These are phyloP conservation scores for Alternaria metachromatica DNA, from an alignment of 2,329 filamentous ascomycete species.

Conservation along the genomic window DNA sequence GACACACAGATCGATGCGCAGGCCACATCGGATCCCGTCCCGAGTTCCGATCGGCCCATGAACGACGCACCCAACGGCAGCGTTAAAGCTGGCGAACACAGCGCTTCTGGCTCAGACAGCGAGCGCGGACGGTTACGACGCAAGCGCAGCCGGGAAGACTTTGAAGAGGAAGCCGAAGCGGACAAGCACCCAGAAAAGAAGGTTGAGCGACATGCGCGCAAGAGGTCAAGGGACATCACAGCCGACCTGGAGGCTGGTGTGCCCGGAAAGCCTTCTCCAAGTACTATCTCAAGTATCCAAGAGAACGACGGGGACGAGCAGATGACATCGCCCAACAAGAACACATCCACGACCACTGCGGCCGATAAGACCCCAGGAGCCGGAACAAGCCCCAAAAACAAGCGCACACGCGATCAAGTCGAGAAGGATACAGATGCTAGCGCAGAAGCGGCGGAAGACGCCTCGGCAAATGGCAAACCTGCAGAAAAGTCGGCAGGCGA, in stretches of 20 bases:
- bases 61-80: constrained; percentile 34
- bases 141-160: constrained; percentile 57
- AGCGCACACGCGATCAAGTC: constrained; percentile 52
- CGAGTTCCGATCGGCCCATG: constrained; percentile 29
- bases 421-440: constrained; percentile 21
- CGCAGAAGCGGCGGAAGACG: constrained; percentile 16
- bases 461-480: constrained; percentile 21
- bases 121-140: constrained; percentile 49
- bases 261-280: constrained; percentile 43
- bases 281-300: constrained; percentile 36
- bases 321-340: constrained; percentile 32
- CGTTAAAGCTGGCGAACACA: constrained; percentile 28
- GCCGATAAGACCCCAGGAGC: constrained; percentile 12
- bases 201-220: constrained; percentile 52
- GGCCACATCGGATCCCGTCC: constrained; percentile 24
- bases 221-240: constrained; percentile 55
- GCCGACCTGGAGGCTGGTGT: constrained; percentile 27
- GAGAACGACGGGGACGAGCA: constrained; percentile 39
- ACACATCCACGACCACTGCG: constrained; percentile 1
- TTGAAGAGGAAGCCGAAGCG: constrained; percentile 47
- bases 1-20: constrained; percentile 64
- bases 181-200: constrained; percentile 43
- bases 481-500: constrained; percentile 27
- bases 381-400: constrained; percentile 56
- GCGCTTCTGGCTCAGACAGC: constrained; percentile 44